phyloP scores from a whole-genome alignment of 352 stramenopile species.

The Phytophthora palmivora region DNA sequence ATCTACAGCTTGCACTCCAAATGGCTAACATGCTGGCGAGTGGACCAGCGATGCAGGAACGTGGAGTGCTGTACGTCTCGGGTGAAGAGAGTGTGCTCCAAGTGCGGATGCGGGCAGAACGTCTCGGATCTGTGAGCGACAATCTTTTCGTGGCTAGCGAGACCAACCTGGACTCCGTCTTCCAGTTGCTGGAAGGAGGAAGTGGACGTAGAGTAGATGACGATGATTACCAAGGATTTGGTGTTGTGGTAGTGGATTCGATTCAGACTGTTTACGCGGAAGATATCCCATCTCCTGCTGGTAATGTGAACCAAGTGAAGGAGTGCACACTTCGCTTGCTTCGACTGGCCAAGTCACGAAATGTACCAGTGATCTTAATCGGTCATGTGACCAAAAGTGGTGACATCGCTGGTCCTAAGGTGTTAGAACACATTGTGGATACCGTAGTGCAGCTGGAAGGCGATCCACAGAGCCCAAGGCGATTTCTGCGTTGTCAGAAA shows the following conservation, averaged over 20 bases:
- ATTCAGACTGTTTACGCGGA: slow-evolving; percentile 97
- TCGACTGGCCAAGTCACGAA: slow-evolving; percentile 92
- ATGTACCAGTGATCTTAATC: slow-evolving; percentile 94
- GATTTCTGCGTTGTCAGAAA: slow-evolving; percentile 95
- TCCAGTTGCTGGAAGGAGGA: slow-evolving; percentile 61
- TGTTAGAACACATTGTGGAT: slow-evolving; percentile 93
- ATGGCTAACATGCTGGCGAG: slow-evolving; percentile 89
- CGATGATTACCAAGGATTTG: slow-evolving; percentile 42
- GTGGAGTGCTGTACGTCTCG: slow-evolving; percentile 94
- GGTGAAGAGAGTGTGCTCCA: slow-evolving; percentile 97
- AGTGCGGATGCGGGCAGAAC: slow-evolving; percentile 92
- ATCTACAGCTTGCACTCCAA: slow-evolving; percentile 90
- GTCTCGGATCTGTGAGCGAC: slow-evolving; percentile 76
- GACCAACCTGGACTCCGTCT: slow-evolving; percentile 83
- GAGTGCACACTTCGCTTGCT: slow-evolving; percentile 95
- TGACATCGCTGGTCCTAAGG: slow-evolving; percentile 95
- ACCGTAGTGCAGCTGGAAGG: slow-evolving; percentile 96
- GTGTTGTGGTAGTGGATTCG: slow-evolving; percentile 94
- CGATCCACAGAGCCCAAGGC: slow-evolving; percentile 78
- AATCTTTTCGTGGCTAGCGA: slow-evolving; percentile 84
- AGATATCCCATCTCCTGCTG: slow-evolving; percentile 80
- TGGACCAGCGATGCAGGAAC: slow-evolving; percentile 14
- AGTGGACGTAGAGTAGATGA: not conserved
- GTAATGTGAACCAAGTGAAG: slow-evolving; percentile 94
- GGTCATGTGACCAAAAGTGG: slow-evolving; percentile 98